phyloP scores from a whole-genome alignment of 176 grass and related monocot genomes.

The Hordeum vulgare region DNA sequence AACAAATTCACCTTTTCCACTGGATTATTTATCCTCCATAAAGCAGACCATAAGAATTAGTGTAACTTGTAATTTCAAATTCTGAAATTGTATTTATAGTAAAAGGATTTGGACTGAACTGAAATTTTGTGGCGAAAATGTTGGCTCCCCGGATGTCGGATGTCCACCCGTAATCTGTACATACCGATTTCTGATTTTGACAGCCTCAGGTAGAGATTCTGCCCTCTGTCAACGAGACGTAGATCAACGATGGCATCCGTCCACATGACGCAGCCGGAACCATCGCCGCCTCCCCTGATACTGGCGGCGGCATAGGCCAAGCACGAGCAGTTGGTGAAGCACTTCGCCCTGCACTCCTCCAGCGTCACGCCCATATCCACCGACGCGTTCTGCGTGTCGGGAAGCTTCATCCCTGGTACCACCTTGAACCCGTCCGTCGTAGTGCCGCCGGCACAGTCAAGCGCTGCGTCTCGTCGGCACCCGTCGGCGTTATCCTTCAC shows the following conservation, averaged over 20 bases:
- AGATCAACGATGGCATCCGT: neutral
- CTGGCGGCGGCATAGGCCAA: constrained; percentile 37
- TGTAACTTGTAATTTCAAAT: neutral
- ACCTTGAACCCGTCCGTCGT: constrained; percentile 23
- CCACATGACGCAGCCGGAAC: constrained; percentile 22
- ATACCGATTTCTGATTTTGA: neutral
- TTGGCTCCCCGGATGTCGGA: too few relatives aligned
- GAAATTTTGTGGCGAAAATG: too few relatives aligned
- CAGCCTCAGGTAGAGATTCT: constrained; percentile 26
- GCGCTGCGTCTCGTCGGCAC: constrained; percentile 13
- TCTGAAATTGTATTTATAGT: neutral
- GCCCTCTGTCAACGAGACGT: neutral
- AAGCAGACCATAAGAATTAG: too few relatives aligned
- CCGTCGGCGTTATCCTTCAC: neutral
- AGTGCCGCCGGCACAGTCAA: neutral
- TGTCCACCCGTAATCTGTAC: neutral
- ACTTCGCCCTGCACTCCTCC: constrained; percentile 28
- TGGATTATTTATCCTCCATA: neutral
- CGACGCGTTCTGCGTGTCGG: neutral
- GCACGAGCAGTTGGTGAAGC: constrained; percentile 45
- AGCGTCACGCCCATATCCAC: neutral
- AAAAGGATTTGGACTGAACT: too few relatives aligned
- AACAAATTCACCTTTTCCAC: neutral
- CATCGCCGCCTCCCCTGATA: neutral
- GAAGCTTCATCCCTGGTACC: constrained; percentile 43